Evolutionary conservation across 352 stramenopile genomes (phyloP).

Genomic region (Peronospora belbahrii): DNA sequence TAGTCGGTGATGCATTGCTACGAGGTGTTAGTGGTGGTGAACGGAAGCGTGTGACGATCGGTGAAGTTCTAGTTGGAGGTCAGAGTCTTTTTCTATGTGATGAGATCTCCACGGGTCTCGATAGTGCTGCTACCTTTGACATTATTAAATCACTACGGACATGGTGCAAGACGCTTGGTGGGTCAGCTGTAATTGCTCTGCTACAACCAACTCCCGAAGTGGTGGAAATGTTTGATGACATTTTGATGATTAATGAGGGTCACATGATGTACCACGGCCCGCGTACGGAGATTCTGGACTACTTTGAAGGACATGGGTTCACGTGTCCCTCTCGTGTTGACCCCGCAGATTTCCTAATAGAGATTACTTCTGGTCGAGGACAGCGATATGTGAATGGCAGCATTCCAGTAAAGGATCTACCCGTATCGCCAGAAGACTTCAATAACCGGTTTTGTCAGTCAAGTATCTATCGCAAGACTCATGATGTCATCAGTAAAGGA

Average conservation of each 20-base stretch:
- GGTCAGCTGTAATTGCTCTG: conserved; percentile 28
- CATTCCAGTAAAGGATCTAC: conserved; percentile 18
- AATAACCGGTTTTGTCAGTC: conserved; percentile 49
- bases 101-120: conserved; percentile 53
- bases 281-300: conserved; percentile 51
- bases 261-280: conserved; percentile 90
- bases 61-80: conserved; percentile 35
- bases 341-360: conserved; percentile 60
- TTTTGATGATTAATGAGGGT: conserved; percentile 91
- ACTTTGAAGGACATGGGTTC: conserved; percentile 82
- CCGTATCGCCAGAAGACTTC: conserved; percentile 37
- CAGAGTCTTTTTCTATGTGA: conserved; percentile 75
- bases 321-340: conserved; percentile 52
- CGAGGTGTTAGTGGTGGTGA: conserved; percentile 89
- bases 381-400: conserved; percentile 35
- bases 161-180: conserved; percentile 33
- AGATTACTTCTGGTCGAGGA: conserved; percentile 53
- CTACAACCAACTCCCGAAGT: conserved; percentile 81
- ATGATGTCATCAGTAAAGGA: conserved; percentile 39
- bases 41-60: conserved; percentile 82
- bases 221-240: conserved; percentile 92
- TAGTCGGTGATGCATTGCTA: conserved; percentile 83
- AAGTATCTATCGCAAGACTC: conserved; percentile 42
- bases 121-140: conserved; percentile 46
- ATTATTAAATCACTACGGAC: conserved; percentile 48